These are phyloP conservation scores for Quercus cerris DNA, from an alignment of 306 rosid species.

Conservation along the genomic window DNA sequence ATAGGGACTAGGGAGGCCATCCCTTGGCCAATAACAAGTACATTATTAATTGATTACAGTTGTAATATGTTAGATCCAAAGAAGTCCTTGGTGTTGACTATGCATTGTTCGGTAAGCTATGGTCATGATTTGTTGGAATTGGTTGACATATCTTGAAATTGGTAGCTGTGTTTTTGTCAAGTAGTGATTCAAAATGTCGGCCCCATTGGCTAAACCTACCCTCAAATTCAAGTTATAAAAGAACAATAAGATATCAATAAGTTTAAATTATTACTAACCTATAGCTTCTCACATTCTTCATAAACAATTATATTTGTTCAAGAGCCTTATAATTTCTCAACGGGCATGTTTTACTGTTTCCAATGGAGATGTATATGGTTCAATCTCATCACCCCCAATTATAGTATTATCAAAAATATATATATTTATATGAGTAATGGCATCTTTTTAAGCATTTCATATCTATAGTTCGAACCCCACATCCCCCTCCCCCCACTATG, in stretches of 20 bases:
- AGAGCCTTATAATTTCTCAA: too few relatives aligned
- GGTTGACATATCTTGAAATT: constrained; percentile 43
- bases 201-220: constrained; percentile 29
- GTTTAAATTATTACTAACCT: not conserved
- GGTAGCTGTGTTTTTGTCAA: constrained; percentile 27
- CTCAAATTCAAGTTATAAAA: not conserved
- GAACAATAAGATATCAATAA: not conserved
- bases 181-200: constrained; percentile 33
- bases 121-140: constrained; percentile 52
- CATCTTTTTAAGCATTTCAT: too few relatives aligned
- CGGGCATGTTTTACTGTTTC: not conserved
- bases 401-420: too few relatives aligned
- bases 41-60: constrained; percentile 37
- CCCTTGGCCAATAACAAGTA: constrained; percentile 1
- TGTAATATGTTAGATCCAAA: constrained; percentile 33
- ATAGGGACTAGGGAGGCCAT: not conserved
- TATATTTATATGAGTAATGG: too few relatives aligned
- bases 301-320: not conserved
- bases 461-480: too few relatives aligned
- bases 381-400: too few relatives aligned
- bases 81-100: constrained; percentile 35
- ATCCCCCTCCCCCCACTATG: too few relatives aligned
- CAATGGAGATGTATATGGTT: rapidly evolving
- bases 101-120: constrained; percentile 39
- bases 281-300: not conserved